phyloP scores from a whole-genome alignment of 2,329 filamentous ascomycete species.

The Pseudohalonectria lignicola region DNA sequence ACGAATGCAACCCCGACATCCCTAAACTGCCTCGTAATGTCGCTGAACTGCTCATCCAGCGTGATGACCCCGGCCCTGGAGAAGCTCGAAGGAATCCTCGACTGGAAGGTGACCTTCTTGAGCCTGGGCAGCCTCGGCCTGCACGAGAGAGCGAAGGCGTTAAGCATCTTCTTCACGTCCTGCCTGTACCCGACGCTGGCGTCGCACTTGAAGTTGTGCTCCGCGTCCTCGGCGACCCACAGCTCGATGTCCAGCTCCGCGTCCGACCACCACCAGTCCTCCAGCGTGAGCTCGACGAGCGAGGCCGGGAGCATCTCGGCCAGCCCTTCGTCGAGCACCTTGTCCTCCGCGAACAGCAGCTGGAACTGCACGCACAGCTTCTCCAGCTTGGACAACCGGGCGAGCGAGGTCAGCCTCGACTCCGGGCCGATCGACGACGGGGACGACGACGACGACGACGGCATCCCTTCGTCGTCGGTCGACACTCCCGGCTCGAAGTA shows the following conservation, averaged over 20 bases:
- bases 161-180: background rate
- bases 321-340: constrained; percentile 7
- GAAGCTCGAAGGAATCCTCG: background rate
- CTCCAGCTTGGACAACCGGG: constrained; percentile 8
- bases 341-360: constrained; percentile 6
- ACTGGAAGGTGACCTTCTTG: background rate
- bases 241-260: background rate
- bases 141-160: background rate
- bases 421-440: constrained; percentile 12
- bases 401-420: constrained; percentile 11
- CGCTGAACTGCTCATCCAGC: background rate
- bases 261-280: constrained; percentile 17
- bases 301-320: constrained; percentile 12
- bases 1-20: background rate
- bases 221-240: background rate
- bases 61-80: background rate
- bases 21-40: background rate
- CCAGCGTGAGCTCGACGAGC: constrained; percentile 13
- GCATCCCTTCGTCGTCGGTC: background rate
- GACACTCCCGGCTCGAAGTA: background rate
- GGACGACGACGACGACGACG: too few relatives aligned
- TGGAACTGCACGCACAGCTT: constrained; percentile 13
- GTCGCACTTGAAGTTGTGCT: background rate
- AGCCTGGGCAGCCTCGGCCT: background rate
- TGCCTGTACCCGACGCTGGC: background rate